Conservation (phyloP, 768 basidiomycete species). For the Calvatia gigantea region DNA sequence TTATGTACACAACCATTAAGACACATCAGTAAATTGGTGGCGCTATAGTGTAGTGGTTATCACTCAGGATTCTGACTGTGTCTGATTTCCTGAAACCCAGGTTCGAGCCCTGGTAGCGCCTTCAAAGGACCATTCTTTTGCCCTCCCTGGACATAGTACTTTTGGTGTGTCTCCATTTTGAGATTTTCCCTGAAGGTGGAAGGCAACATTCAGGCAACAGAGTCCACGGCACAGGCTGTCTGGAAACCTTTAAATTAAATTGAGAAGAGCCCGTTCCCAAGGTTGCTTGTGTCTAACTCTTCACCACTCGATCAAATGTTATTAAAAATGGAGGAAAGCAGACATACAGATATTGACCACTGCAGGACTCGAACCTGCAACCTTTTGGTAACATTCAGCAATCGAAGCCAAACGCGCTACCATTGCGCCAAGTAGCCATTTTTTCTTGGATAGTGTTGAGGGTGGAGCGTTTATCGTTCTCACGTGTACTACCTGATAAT, state of each 20-base stretch:
- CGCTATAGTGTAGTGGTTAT: slow-evolving; percentile 29
- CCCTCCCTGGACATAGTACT: too few species aligned
- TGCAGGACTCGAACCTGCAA: slow-evolving; percentile 97
- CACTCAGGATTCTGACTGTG: slow-evolving; percentile 25
- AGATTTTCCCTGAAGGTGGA: too few species aligned
- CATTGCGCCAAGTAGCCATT: slow-evolving; percentile 80
- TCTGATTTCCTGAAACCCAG: slow-evolving; percentile 18
- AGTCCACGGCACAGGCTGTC: not conserved
- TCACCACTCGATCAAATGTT: not conserved
- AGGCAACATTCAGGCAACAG: too few species aligned
- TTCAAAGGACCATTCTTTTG: not conserved
- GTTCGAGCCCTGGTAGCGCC: slow-evolving; percentile 20
- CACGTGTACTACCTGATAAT: too few species aligned
- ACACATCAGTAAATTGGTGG: not conserved
- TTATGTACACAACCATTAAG: too few species aligned
- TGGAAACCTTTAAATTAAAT: not conserved
- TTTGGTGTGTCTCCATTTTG: too few species aligned
- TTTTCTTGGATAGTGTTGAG: not conserved
- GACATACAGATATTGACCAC: slow-evolving; percentile 56
- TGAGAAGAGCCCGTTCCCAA: too few species aligned
- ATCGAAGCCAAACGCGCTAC: slow-evolving; percentile 96
- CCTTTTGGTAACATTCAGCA: slow-evolving; percentile 67
- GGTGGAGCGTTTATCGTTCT: too few species aligned
- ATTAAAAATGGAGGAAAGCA: not conserved
- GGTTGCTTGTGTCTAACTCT: too few species aligned